Evolutionary conservation across 495 filamentous ascomycete species (phyloP).

Genomic region (Trichoderma parareesei): DNA sequence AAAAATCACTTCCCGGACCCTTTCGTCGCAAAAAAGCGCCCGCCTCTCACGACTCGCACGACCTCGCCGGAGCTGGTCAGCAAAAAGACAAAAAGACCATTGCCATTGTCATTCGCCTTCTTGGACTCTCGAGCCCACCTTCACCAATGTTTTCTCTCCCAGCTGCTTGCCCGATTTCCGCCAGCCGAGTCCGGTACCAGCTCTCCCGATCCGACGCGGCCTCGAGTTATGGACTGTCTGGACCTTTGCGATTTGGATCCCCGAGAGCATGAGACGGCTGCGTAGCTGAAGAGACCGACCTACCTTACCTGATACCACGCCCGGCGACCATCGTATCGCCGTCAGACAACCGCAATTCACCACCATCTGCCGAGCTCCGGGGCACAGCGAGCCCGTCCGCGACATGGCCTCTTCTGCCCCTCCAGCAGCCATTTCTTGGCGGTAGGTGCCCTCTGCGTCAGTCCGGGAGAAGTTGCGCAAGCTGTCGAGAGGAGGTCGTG

Average conservation of each 20-base stretch:
- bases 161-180: constrained; percentile 4
- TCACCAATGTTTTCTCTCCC: constrained; percentile 6
- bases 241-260: constrained; percentile 7
- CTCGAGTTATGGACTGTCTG: constrained; percentile 8
- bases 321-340: not conserved
- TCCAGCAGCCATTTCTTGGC: not conserved
- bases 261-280: constrained; percentile 1
- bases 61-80: not conserved
- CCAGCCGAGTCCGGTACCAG: constrained; percentile 8
- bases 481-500: not conserved
- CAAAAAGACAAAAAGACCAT: not conserved
- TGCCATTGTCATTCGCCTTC: not conserved
- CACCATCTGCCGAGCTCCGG: not conserved
- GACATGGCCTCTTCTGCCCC: constrained; percentile 6
- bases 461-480: not conserved
- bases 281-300: not conserved
- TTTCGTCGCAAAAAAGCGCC: not conserved
- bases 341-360: not conserved
- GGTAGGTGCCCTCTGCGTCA: not conserved
- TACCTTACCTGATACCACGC: not conserved
- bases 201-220: constrained; percentile 2
- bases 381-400: not conserved
- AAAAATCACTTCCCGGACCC: not conserved
- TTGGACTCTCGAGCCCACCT: not conserved
- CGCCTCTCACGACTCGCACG: not conserved